Evolutionary conservation across 2,329 filamentous ascomycete genomes (phyloP), one percentile per base, ranked within the genome.

Genomic region (Teratosphaeria zuluensis): DNA sequence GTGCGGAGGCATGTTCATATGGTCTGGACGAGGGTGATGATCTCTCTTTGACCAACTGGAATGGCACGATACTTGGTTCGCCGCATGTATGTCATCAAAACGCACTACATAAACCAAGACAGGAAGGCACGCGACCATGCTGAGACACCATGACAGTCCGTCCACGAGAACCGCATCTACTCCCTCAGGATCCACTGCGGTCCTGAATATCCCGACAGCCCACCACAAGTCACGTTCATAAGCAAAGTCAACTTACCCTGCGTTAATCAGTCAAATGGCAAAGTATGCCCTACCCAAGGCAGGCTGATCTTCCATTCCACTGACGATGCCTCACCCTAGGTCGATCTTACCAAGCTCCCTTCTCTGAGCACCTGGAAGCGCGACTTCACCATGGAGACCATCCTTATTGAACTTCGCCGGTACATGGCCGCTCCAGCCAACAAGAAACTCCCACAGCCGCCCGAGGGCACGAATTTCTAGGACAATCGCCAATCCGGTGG

Each of bases 151-250:
- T 19, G 19, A 51, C 70, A 94, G 89, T 95, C 91, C 76, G 91
- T 87, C 62, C 92, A 97, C 74, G 94, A 99, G 81, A 99, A 99
- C 78, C 89, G 94, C 70, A 99, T 99, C 78, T 99, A 99, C 81
- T 95, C 90, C 67, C 83, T 99, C 69, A 95, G 92, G 76, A 96
- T 99, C 79, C 88, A 95, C 78, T 99, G 94, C 78, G 92, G 91
- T 62, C 81, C 85, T 54, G 80, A 89, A 59, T 99, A 99, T 74
- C 94, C 94, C 56, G 91, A 96, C 73, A 80, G 84, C 62, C 94
- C 94, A 53, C 94, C 94, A 0, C 85, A 87, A 56, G 89, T 99
- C 69, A 86, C 92, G 70, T 99, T 99, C 76, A 85, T 94, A 68
- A 96, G 89, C 69, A 89, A 90, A 75, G 87, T 99, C 77, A 96